Conservation (phyloP, 306 rosid genomes). For the Vigna unguiculata region DNA sequence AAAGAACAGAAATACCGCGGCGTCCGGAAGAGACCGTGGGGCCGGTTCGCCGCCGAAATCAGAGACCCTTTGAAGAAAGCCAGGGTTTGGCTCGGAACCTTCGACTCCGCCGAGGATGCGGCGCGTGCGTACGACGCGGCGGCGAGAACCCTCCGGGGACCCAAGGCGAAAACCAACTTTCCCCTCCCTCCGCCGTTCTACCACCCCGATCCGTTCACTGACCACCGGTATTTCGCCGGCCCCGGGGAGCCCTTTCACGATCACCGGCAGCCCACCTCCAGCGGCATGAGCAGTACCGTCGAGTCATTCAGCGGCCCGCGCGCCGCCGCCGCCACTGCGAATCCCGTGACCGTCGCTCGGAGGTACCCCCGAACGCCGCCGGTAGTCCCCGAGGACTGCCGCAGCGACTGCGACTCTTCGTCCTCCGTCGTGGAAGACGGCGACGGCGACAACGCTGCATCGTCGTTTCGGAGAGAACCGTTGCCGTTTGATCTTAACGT, state of each 20-base stretch:
- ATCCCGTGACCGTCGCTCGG: slow-evolving; percentile 21
- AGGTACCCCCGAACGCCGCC: slow-evolving; percentile 70
- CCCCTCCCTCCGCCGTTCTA: slow-evolving; percentile 51
- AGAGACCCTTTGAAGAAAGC: slow-evolving; percentile 91
- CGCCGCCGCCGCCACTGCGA: background rate
- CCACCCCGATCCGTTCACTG: slow-evolving; percentile 55
- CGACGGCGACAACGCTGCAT: slow-evolving; percentile 52
- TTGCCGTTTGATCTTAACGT: slow-evolving; percentile 81
- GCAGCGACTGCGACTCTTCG: slow-evolving; percentile 91
- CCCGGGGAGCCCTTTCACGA: slow-evolving; percentile 50
- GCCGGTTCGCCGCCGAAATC: slow-evolving; percentile 96
- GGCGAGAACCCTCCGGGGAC: slow-evolving; percentile 80
- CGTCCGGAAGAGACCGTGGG: slow-evolving; percentile 93
- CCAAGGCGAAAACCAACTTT: slow-evolving; percentile 87
- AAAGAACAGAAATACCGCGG: slow-evolving; percentile 71
- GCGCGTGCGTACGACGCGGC: slow-evolving; percentile 93
- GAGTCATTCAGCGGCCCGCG: slow-evolving; percentile 92
- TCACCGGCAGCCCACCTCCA: slow-evolving; percentile 70
- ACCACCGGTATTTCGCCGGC: slow-evolving; percentile 48
- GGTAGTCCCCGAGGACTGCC: slow-evolving; percentile 78
- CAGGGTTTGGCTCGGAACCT: slow-evolving; percentile 93
- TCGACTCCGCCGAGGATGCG: slow-evolving; percentile 90
- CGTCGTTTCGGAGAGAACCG: slow-evolving; percentile 50
- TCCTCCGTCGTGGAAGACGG: slow-evolving; percentile 74
- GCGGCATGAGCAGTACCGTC: slow-evolving; percentile 88